Conservation (phyloP, 352 stramenopile genomes). For the Achlya hypogyna region DNA sequence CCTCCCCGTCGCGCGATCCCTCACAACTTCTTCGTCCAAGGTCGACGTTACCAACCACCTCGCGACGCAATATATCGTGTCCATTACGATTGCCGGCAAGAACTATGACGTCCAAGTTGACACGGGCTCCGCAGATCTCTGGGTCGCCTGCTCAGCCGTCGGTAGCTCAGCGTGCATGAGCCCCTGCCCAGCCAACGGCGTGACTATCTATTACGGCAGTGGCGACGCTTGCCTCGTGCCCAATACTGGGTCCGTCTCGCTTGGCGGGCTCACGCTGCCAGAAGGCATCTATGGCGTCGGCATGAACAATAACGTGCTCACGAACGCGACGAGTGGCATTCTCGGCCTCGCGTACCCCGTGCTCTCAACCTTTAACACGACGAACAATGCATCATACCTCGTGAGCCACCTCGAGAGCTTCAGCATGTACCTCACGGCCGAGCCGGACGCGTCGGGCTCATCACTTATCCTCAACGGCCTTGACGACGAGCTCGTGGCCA, state of each 20-base stretch:
- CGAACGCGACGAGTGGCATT: constrained; percentile 30
- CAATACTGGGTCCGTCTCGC: constrained; percentile 27
- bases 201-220: constrained; percentile 51
- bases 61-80: constrained; percentile 39
- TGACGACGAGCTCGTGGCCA: constrained; percentile 40
- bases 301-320: constrained; percentile 34
- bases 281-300: constrained; percentile 52
- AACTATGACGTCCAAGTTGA: constrained; percentile 51
- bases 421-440: constrained; percentile 46
- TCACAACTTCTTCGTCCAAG: not conserved
- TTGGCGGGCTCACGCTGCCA: constrained; percentile 37
- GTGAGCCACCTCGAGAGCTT: constrained; percentile 50
- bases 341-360: constrained; percentile 50
- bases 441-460: constrained; percentile 34
- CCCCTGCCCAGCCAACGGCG: constrained; percentile 31
- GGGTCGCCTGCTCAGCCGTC: constrained; percentile 57
- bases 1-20: not conserved
- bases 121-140: constrained; percentile 68
- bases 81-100: constrained; percentile 33
- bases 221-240: constrained; percentile 50
- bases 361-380: constrained; percentile 35
- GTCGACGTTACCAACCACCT: not conserved
- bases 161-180: constrained; percentile 9
- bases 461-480: constrained; percentile 64
- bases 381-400: not conserved